Conservation (phyloP, 805 yeast species). For the Lipomyces spencermartinsiae region DNA sequence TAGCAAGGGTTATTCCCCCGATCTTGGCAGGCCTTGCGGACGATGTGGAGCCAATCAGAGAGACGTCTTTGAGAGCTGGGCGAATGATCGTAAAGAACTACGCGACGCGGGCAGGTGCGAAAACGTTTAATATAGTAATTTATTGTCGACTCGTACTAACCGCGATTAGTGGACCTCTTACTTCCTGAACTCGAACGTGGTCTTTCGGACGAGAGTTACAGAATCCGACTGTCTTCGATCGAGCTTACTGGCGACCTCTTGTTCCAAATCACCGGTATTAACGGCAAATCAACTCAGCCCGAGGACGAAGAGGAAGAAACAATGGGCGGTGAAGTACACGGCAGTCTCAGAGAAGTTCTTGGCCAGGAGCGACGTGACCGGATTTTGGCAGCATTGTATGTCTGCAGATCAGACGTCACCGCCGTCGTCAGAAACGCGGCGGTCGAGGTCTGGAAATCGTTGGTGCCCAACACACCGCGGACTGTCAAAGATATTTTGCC, state of each 20-base stretch:
- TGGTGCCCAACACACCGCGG: constrained; percentile 94
- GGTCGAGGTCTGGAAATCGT: constrained; percentile 93
- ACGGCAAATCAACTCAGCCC: constrained; percentile 55
- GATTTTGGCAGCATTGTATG: constrained; percentile 81
- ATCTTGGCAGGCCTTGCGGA: constrained; percentile 92
- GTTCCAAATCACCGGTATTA: constrained; percentile 91
- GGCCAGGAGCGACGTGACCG: constrained; percentile 90
- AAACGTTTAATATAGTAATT: background rate
- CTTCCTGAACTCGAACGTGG: constrained; percentile 95
- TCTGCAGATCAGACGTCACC: constrained; percentile 91
- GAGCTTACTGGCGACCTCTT: constrained; percentile 94
- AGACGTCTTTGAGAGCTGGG: constrained; percentile 89
- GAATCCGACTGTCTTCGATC: constrained; percentile 91
- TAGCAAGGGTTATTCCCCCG: constrained; percentile 86
- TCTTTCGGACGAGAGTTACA: constrained; percentile 75
- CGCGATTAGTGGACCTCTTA: constrained; percentile 68
- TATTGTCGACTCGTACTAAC: constrained; percentile 2
- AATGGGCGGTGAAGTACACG: constrained; percentile 56
- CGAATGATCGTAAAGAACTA: constrained; percentile 88
- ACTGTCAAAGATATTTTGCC: constrained; percentile 92
- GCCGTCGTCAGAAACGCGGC: constrained; percentile 88
- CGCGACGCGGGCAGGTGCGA: constrained; percentile 72
- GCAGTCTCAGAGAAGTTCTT: constrained; percentile 73
- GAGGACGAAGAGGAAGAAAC: constrained; percentile 55
- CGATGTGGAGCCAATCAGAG: constrained; percentile 81